Evolutionary conservation across 805 yeast species (phyloP), one percentile per base, ranked within the genome.

Genomic region (Limtongia smithiae): DNA sequence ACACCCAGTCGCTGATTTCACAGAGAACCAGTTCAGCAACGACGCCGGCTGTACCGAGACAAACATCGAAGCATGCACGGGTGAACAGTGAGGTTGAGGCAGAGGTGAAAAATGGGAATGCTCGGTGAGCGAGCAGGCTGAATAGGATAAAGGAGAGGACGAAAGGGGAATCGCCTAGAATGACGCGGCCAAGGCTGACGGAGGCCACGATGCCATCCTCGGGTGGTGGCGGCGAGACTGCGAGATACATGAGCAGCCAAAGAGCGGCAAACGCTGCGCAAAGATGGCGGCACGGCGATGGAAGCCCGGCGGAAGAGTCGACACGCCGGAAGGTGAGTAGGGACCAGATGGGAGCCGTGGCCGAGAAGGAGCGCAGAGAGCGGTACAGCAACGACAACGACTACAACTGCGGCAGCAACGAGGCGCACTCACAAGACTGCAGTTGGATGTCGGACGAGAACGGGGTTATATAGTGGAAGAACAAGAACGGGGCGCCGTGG

Each of bases 21-120:
- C 72, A 69, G 33, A 71, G 59, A 8, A 68, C 71, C 34, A 70
- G 64, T 54, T 66, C 65, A 28, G 65, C 61, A 7, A 68, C 50
- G n/a, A 65, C 61, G n/a, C 58, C 58, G n/a, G 58, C 58, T 6
- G 58, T 51, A 9, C 56, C 58, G 25, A 54, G 48, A 28, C 57
- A 46, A 15, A 54, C 22, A 28, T 54, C 56, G 34, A 54, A 54
- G 14, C 48, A 52, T 15, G 39, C 47, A 14, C 58, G 40, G 11
- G 55, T 53, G 30, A 48, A 37, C n/a, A 51, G 37, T 3, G 50
- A 41, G 8, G 55, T 56, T 20, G 57, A 36, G 11, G 57, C 46
- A 2, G 58, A 40, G 12, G 58, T 44, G 43, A 51, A 54, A 15
- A 46, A 46, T 4, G 58, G 51, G 30, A 54, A 54, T 3, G 58